Evolutionary conservation across 441 rosid genomes (phyloP), one percentile per base, ranked within the genome.

Genomic region (Theobroma grandiflorum): DNA sequence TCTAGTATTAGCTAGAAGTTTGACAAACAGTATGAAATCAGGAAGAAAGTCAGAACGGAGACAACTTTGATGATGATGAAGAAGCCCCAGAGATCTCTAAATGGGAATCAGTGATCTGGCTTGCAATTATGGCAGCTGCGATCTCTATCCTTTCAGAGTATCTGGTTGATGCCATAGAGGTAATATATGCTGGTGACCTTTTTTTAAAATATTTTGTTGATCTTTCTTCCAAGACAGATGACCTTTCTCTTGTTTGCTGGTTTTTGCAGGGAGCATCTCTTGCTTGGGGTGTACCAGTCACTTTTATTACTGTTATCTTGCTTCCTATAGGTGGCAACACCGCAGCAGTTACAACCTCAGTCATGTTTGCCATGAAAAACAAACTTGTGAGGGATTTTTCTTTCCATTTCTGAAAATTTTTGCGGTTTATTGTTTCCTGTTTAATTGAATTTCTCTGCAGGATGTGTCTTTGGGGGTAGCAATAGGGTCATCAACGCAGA

Each of bases 311-410:
- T 80, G 94, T 89, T 53, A 90, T 94, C 68, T 81, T 96, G 83
- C 97, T 94, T 70, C 98, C 98, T 40, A 92, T 96, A 55, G 97
- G 92, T 8, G 99, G 99, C 65, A 96, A 96, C 65, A 98, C 98
- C 16, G 99, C 98, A 5, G 99, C 93, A 82, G 97, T 94, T 80
- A 97, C 99, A 35, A 91, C 98, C 31, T 97, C 98, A 38, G 84
- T 96, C 68, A 89, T 96, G 94, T 96, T 93, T 82, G 99, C 98
- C 66, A 91, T 93, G 98, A 96, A 96, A 83, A 97, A 96, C 85
- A 96, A 96, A 86, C 94, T 96, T 85, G 99, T 96, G 85, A 82
- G 97, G 78, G 64, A 61, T 84, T 80, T 52, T 80, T 68, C 52
- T 49, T 55, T 3, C 42, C 71, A 26, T 78, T 66, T 22, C 75